These are phyloP conservation scores for Aspergillus texensis DNA, from an alignment of 2,329 filamentous ascomycete genomes.

Conservation along the genomic window DNA sequence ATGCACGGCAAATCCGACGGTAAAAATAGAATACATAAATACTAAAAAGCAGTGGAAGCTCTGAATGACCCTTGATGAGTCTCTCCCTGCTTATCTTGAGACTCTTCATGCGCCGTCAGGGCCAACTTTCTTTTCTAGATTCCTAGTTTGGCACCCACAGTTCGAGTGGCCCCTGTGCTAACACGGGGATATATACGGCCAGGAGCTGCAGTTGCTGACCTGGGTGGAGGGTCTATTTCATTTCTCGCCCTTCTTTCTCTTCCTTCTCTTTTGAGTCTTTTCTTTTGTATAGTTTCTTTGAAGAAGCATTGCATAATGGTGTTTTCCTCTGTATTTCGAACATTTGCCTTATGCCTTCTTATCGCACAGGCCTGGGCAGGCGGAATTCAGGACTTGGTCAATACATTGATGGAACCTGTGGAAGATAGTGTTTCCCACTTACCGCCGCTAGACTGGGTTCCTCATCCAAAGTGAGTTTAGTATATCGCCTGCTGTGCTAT, in stretches of 20 bases:
- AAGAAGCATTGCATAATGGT: background rate
- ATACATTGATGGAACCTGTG: background rate
- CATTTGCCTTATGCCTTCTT: background rate
- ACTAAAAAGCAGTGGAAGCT: background rate
- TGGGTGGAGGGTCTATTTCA: background rate
- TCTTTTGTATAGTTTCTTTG: background rate
- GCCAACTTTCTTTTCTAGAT: background rate
- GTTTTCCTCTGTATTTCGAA: background rate
- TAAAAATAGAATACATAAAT: background rate
- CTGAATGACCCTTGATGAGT: background rate
- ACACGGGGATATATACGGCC: background rate
- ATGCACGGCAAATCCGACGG: slow-evolving; percentile 10
- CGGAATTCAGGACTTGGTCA: background rate
- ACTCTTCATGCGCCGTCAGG: background rate
- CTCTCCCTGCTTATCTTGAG: background rate
- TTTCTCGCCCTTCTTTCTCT: background rate
- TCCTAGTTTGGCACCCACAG: background rate
- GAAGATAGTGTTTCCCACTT: background rate
- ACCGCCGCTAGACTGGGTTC: slow-evolving; percentile 9
- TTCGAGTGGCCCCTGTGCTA: background rate
- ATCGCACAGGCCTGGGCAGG: background rate
- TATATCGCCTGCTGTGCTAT: too few species aligned
- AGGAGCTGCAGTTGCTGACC: background rate
- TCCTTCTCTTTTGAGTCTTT: background rate
- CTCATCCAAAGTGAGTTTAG: slow-evolving; percentile 12